phyloP scores from a whole-genome alignment of 2,329 filamentous ascomycete genomes.

The Monilinia polystroma region DNA sequence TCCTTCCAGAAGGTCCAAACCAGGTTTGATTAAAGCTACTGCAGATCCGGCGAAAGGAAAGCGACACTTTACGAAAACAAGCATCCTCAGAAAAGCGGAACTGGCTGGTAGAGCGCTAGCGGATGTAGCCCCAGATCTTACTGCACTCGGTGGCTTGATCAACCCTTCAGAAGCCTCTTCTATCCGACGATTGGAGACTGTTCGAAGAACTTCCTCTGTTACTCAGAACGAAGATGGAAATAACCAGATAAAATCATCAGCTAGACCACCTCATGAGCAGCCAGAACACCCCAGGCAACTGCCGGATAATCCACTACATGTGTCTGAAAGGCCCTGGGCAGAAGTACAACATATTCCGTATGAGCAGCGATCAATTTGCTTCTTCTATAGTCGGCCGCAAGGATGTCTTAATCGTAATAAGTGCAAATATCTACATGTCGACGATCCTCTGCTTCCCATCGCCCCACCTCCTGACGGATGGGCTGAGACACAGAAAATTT shows the following conservation, averaged over 20 bases:
- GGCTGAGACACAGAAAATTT: constrained; percentile 16
- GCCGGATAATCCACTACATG: constrained; percentile 18
- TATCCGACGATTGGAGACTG: constrained; percentile 24
- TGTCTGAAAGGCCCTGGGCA: constrained; percentile 11
- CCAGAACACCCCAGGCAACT: not conserved
- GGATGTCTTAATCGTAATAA: not conserved
- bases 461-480: not conserved
- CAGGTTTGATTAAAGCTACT: constrained; percentile 33
- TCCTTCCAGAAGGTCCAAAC: constrained; percentile 25
- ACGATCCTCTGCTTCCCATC: not conserved
- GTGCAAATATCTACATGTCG: not conserved
- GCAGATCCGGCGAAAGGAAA: constrained; percentile 45
- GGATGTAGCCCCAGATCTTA: constrained; percentile 45
- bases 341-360: constrained; percentile 16
- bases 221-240: not conserved
- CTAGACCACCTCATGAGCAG: not conserved
- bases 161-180: constrained; percentile 29
- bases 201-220: constrained; percentile 24
- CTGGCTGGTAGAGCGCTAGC: constrained; percentile 47
- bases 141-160: constrained; percentile 34
- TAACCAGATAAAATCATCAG: not conserved
- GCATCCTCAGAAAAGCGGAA: constrained; percentile 45
- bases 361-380: constrained; percentile 9
- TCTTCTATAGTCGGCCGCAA: not conserved
- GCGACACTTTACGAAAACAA: constrained; percentile 45